Percentiles rank a stretch among this genome's conserved stretches.
phyloP scores from a whole-genome alignment of 129 eudicot genomes.

The Daucus carota region DH1_v3.0 NC_030384.2:37259001-37259500 shows the following conservation, averaged over 20 bases:
- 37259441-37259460: background rate
- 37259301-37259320: background rate
- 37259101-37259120: background rate
- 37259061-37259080: slow-evolving; percentile 84
- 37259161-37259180: slow-evolving; percentile 55
- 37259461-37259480: background rate
- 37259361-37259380: background rate
- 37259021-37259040: slow-evolving; percentile 84
- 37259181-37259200: slow-evolving; percentile 52
- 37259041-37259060: slow-evolving; percentile 57
- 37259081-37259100: slow-evolving; percentile 10
- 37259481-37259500: background rate
- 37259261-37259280: too few species aligned
- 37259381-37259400: background rate
- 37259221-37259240: slow-evolving; percentile 38
- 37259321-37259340: background rate
- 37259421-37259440: background rate
- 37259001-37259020: slow-evolving; percentile 77
- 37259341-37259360: background rate
- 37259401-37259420: background rate
- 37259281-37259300: background rate
- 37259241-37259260: background rate
- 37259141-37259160: background rate
- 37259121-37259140: background rate
- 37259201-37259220: slow-evolving; percentile 51